These are phyloP conservation scores for Ceratocystis colombiana DNA, from an alignment of 2,329 filamentous ascomycete genomes.

Conservation along the genomic window DNA sequence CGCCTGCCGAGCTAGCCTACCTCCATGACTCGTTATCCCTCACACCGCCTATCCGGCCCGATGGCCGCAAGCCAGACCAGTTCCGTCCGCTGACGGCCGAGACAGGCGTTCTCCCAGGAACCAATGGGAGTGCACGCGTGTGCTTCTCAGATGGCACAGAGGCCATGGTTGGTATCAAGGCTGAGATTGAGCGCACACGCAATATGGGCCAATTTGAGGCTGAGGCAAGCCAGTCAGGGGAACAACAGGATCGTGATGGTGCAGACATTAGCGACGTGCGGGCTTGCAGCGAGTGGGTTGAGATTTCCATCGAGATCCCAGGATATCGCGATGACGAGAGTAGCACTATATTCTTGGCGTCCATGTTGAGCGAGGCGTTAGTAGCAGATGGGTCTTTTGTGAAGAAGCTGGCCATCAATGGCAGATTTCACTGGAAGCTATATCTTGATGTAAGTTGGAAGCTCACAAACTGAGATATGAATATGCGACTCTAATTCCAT, in stretches of 20 bases:
- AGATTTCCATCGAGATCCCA: conserved; percentile 84
- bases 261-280: conserved; percentile 32
- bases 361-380: conserved; percentile 82
- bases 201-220: conserved; percentile 28
- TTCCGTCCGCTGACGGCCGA: conserved; percentile 88
- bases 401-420: conserved; percentile 73
- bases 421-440: conserved; percentile 88
- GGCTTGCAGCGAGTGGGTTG: conserved; percentile 63
- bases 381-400: conserved; percentile 60
- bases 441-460: conserved; percentile 76
- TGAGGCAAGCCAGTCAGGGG: conserved; percentile 28
- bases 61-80: conserved; percentile 70
- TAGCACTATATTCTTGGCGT: conserved; percentile 72
- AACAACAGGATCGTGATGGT: conserved; percentile 34
- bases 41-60: conserved; percentile 74
- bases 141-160: conserved; percentile 94
- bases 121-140: conserved; percentile 86
- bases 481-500: conserved; percentile 23
- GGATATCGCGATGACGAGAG: conserved; percentile 86
- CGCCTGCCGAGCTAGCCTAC: conserved; percentile 92
- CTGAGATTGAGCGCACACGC: conserved; percentile 71
- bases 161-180: conserved; percentile 90
- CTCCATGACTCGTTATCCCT: conserved; percentile 78
- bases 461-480: not conserved
- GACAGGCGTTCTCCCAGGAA: conserved; percentile 75